Evolutionary conservation across 1,284 basidiomycete genomes (phyloP), one percentile per base, ranked within the genome.

Genomic region (Marasmius fiardii): DNA sequence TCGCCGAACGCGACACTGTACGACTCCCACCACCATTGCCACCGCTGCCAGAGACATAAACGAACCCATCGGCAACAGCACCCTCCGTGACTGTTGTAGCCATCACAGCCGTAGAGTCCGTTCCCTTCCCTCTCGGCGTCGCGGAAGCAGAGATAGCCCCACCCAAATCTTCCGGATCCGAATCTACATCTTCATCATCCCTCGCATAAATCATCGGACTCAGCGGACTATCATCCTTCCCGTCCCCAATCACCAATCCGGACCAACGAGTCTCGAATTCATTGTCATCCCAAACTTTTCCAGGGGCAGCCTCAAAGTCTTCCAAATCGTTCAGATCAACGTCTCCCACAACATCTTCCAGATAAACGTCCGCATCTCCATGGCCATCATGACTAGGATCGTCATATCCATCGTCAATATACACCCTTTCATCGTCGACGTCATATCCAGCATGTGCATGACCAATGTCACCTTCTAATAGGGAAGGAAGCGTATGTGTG

Each of bases 401-500:
- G 45, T 52, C 50, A 48, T 53, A 58, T 10, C 57, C 57, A 31
- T 58, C 57, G 50, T 58, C 57, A 31, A 58, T 47, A 45, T 58
- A 58, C 16, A 58, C 57, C 24, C 57, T 45, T 20, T 58, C 57
- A 23, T 58, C 57, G 50, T 58, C 57, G 16, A 53, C 39, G 7
- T 4, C 53, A 20, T 53, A 58, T 35, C 57, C 57, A 37, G 44
- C 53, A 37, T 58, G 52, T n/a, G 54, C 57, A 44, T 52, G 55
- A 3, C 57, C 57, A 4, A 47, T 55, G 39, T 58, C 57, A 3
- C 11, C 18, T 16, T 28, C 24, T 14, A 33, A 16, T 31, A 18
- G n/a, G 12, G n/a, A 49, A 1, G 47, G 28, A 31, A 28, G 18
- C 26, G 47, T 28, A n/a, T 31, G 28, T 20, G 47, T 31, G 7